Base-by-base conservation (phyloP, 139 green algal genomes). In the Volvox africanus region DNA sequence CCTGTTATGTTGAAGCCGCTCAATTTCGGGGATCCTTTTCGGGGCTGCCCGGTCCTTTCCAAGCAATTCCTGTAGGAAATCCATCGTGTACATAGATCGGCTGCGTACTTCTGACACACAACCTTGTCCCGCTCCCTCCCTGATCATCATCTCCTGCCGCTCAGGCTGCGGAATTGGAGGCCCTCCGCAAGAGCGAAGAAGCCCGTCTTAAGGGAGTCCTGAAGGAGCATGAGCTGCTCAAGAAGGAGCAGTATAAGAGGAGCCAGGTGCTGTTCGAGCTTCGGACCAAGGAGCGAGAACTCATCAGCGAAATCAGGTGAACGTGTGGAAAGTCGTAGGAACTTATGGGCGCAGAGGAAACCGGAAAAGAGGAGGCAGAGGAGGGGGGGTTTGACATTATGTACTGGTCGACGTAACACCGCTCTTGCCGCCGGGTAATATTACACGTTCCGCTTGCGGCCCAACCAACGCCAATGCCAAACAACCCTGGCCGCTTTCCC, bases 221-320 rank as follows among this genome's bases (percentile, higher is more conserved):
- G 21, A 95, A 94, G 61, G 93, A 93, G 88, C 80, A 82, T 21
- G 92, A 95, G 83, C 82, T 86, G 61, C 92, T 96, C 26, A 96
- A 96, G 91, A 95, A 95, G 87, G 91, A 95, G 89, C 93, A 96
- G 90, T 96, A 96, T 92, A 92, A 91, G 87, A 73, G 75, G 84
- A 96, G 92, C 80, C 94, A 93, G 82, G 86, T 78, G 65, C 94
- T 98, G 65, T 96, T 96, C 80, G 83, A 89, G n/a, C 93, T 97
- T 92, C 93, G 95, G 12, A 90, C 76, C 19, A 92, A 86, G 65
- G 96, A 98, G 95, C 88, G 93, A 22, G 95, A 97, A 65, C 92
- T 97, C 36, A 95, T 96, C 85, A 94, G 91, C 44, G 96, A 98
- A 71, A 97, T 98, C 87, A 94, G 83, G 83, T 89, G 67, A 17